Conservation (phyloP, 2,329 filamentous ascomycete genomes). For the Epichloe hybrida region DNA sequence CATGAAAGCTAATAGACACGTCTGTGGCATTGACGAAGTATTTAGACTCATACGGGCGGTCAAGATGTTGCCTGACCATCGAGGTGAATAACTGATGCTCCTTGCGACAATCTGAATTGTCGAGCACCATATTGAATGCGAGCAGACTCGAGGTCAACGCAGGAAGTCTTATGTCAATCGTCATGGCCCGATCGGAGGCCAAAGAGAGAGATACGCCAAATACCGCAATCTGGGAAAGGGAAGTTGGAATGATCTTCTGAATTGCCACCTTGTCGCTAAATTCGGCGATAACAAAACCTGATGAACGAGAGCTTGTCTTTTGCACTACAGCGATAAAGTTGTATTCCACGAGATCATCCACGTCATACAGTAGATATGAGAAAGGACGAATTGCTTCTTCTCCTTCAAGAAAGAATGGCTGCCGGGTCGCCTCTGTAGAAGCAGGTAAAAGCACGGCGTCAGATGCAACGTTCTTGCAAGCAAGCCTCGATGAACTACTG, state of each 20-base stretch:
- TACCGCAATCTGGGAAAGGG: slow-evolving; percentile 56
- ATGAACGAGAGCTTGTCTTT: slow-evolving; percentile 49
- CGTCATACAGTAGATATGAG: slow-evolving; percentile 79
- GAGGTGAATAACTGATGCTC: slow-evolving; percentile 62
- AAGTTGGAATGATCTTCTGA: slow-evolving; percentile 49
- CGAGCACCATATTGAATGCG: slow-evolving; percentile 66
- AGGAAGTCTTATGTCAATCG: slow-evolving; percentile 71
- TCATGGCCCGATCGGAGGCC: slow-evolving; percentile 59
- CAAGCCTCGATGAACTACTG: slow-evolving; percentile 61
- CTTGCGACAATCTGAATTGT: slow-evolving; percentile 48
- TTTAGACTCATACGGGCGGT: slow-evolving; percentile 85
- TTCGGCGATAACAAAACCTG: slow-evolving; percentile 74
- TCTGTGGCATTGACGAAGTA: slow-evolving; percentile 83
- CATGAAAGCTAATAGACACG: slow-evolving; percentile 78
- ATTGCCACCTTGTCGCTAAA: slow-evolving; percentile 63
- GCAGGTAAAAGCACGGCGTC: slow-evolving; percentile 74
- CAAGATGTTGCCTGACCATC: slow-evolving; percentile 74
- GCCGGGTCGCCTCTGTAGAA: slow-evolving; percentile 56
- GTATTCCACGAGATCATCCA: slow-evolving; percentile 67
- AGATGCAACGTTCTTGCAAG: slow-evolving; percentile 72
- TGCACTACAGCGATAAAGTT: slow-evolving; percentile 87
- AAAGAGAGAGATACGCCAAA: slow-evolving; percentile 57
- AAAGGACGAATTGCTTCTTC: slow-evolving; percentile 56
- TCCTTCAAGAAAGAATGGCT: slow-evolving; percentile 52
- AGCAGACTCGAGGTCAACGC: slow-evolving; percentile 77